Percentiles rank a stretch among this genome's conserved stretches.
Evolutionary conservation across 2,329 filamentous ascomycete species (phyloP).

Genomic region (Colletotrichum sansevieriae): DNA sequence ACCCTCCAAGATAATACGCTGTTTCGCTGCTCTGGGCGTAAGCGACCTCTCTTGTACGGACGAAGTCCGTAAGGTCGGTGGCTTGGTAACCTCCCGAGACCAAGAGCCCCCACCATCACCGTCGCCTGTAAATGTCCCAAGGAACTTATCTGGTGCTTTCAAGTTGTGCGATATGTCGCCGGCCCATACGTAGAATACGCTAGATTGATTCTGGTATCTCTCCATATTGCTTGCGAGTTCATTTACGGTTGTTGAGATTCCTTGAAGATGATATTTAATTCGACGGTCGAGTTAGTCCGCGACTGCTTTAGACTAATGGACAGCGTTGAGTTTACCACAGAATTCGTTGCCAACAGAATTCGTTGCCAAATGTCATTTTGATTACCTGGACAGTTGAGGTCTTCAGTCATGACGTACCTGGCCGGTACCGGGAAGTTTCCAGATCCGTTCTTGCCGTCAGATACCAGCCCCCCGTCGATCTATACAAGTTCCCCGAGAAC

Average conservation of each 20-base stretch:
- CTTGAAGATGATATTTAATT: conserved; percentile 48
- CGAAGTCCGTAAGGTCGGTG: conserved; percentile 52
- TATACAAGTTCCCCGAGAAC: conserved; percentile 54
- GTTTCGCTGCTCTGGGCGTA: conserved; percentile 45
- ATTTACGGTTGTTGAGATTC: conserved; percentile 45
- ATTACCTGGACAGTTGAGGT: neutral
- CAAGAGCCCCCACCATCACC: conserved; percentile 51
- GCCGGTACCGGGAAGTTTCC: conserved; percentile 44
- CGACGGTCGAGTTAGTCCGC: conserved; percentile 52
- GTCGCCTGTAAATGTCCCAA: conserved; percentile 52
- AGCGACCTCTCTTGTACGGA: conserved; percentile 49
- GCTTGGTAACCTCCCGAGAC: conserved; percentile 45
- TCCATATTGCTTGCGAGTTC: conserved; percentile 50
- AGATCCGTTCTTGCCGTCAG: conserved; percentile 44
- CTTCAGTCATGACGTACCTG: conserved; percentile 40
- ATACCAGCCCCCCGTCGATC: conserved; percentile 54
- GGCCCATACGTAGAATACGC: conserved; percentile 52
- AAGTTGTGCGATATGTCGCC: conserved; percentile 46
- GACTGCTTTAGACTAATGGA: conserved; percentile 50
- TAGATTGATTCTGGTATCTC: conserved; percentile 44
- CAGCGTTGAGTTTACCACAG: conserved; percentile 50
- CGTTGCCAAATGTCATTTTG: neutral
- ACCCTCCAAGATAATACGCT: conserved; percentile 52
- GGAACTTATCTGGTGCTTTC: conserved; percentile 45
- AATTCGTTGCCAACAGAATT: neutral